These are phyloP conservation scores for Pisolithus tinctorius DNA, from an alignment of 768 basidiomycete genomes.

Conservation along the genomic window DNA sequence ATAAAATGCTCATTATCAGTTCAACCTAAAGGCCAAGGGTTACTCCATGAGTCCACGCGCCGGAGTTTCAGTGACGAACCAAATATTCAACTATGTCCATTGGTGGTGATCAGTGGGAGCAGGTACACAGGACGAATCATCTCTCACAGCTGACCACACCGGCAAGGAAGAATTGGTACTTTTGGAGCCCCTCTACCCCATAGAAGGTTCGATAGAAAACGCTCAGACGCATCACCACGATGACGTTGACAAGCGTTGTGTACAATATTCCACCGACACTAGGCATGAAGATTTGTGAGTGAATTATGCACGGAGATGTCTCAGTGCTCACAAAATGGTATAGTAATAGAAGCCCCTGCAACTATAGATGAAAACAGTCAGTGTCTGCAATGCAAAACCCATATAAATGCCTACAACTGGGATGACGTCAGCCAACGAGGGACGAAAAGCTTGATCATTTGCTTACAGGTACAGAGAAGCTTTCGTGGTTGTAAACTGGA, in stretches of 20 bases:
- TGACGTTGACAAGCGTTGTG: conserved; percentile 13
- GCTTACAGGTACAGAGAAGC: background rate
- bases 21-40: background rate
- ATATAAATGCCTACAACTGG: background rate
- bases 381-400: background rate
- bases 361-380: background rate
- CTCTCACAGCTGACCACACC: background rate
- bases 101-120: background rate
- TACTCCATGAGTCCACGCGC: background rate
- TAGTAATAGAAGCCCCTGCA: conserved; percentile 11
- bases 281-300: too few relatives aligned
- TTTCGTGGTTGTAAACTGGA: background rate
- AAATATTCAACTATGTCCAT: background rate
- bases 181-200: background rate
- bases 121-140: background rate
- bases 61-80: background rate
- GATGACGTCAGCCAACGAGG: background rate
- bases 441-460: background rate
- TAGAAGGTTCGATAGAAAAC: conserved; percentile 8
- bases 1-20: background rate
- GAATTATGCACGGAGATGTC: too few relatives aligned
- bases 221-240: conserved; percentile 15
- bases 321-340: too few relatives aligned
- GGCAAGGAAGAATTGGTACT: background rate
- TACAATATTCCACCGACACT: too few relatives aligned